Evolutionary conservation across 192 early-diverging fungal genomes (phyloP).

Genomic region (Mortierella claussenii): DNA sequence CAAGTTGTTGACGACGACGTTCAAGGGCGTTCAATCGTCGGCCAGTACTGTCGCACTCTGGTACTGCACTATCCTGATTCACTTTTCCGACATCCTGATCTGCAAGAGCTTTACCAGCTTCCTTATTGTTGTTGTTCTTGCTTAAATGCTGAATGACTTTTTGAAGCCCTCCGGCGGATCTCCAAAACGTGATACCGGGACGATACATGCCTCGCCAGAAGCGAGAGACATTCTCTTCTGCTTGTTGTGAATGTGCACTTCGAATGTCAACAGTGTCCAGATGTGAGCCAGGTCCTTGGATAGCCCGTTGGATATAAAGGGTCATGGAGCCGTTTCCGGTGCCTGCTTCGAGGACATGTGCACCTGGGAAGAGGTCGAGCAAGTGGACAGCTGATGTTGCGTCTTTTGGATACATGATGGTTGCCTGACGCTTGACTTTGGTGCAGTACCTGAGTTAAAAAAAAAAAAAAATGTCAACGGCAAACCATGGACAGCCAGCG

Average conservation of each 20-base stretch:
- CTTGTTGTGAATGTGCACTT: conserved; percentile 54
- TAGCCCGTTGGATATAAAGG: conserved; percentile 67
- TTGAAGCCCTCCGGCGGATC: conserved; percentile 36
- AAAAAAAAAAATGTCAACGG: not conserved
- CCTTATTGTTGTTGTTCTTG: not conserved
- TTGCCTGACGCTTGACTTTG: conserved; percentile 43
- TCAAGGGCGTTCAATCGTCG: conserved; percentile 20
- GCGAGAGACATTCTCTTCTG: conserved; percentile 55
- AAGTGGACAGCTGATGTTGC: conserved; percentile 63
- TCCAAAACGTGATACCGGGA: conserved; percentile 55
- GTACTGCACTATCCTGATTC: too few species aligned
- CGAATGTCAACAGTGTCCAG: conserved; percentile 69
- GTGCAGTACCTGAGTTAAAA: conserved; percentile 26
- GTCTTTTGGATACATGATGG: conserved; percentile 76
- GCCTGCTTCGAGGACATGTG: conserved; percentile 71
- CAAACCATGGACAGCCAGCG: not conserved
- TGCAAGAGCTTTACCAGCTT: not conserved
- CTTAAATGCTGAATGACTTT: conserved; percentile 27
- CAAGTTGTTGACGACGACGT: conserved; percentile 7
- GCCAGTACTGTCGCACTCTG: too few species aligned
- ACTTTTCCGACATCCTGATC: not conserved
- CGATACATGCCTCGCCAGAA: conserved; percentile 64
- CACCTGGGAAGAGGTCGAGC: conserved; percentile 66
- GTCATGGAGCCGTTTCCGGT: conserved; percentile 76
- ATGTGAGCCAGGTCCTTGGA: conserved; percentile 42